Percentiles rank a stretch among this genome's conserved stretches.
Evolutionary conservation across 2,329 filamentous ascomycete species (phyloP).

Genomic region (Microdochium paspali): DNA sequence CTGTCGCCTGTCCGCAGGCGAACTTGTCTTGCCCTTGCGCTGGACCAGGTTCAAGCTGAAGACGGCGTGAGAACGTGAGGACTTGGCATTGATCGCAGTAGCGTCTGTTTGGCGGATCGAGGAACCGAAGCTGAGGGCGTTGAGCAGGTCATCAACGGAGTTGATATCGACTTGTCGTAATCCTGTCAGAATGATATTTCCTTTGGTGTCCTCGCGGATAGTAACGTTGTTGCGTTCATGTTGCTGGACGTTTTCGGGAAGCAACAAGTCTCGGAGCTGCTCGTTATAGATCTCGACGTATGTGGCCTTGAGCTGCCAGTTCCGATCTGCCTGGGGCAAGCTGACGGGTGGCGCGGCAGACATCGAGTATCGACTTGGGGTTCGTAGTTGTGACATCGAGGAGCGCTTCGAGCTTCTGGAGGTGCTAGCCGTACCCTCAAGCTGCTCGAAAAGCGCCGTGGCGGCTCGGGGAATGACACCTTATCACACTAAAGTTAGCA

Average conservation of each 20-base stretch:
- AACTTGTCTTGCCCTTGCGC: constrained; percentile 54
- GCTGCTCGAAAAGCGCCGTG: constrained; percentile 75
- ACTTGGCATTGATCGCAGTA: constrained; percentile 95
- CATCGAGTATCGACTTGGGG: constrained; percentile 70
- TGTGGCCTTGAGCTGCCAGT: constrained; percentile 86
- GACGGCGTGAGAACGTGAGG: constrained; percentile 92
- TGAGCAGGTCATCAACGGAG: constrained; percentile 83
- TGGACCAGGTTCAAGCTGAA: constrained; percentile 93
- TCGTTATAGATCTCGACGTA: constrained; percentile 99
- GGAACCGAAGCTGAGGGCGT: constrained; percentile 84
- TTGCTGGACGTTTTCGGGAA: constrained; percentile 61
- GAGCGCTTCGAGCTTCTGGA: constrained; percentile 41
- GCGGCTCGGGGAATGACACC: constrained; percentile 95
- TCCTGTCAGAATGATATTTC: constrained; percentile 88
- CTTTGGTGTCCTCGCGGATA: constrained; percentile 89
- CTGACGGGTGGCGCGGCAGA: constrained; percentile 18
- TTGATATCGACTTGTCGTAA: constrained; percentile 82
- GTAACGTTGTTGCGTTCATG: constrained; percentile 71
- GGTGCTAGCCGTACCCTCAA: constrained; percentile 46
- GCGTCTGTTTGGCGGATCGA: constrained; percentile 93
- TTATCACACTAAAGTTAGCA: constrained; percentile 27
- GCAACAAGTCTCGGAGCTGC: constrained; percentile 78
- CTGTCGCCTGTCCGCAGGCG: constrained; percentile 66
- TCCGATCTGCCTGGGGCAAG: constrained; percentile 51
- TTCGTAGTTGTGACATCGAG: constrained; percentile 68